These are phyloP conservation scores for Ochetophila trinervis DNA, from an alignment of 306 rosid species.

Conservation along the genomic window DNA sequence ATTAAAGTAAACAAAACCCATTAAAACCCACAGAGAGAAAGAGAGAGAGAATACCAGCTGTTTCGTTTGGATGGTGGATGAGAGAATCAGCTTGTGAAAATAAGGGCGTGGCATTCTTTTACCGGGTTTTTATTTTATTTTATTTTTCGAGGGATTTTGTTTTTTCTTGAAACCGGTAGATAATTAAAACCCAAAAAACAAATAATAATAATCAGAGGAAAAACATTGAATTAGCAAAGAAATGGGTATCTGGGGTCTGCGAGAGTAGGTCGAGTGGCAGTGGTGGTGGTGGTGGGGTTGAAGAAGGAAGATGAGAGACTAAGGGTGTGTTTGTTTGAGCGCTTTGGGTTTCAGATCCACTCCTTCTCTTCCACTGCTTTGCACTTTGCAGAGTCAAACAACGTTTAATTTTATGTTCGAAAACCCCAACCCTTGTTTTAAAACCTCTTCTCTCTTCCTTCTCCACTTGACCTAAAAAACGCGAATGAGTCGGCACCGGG, in stretches of 20 bases:
- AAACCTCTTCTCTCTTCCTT: conserved; percentile 22
- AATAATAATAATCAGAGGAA: conserved; percentile 4
- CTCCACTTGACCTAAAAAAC: conserved; percentile 49
- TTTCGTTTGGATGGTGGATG: conserved; percentile 57
- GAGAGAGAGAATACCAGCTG: conserved; percentile 61
- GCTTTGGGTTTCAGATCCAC: conserved; percentile 46
- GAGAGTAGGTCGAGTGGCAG: not conserved
- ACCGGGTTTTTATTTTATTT: not conserved
- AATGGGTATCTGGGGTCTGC: not conserved
- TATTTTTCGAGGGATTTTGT: not conserved
- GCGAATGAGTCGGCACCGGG: conserved; percentile 39
- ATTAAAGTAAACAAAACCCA: conserved; percentile 15
- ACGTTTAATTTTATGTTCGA: conserved; percentile 4
- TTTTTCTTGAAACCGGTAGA: not conserved
- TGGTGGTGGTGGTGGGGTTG: not conserved
- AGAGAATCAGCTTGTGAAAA: conserved; percentile 78
- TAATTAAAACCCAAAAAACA: not conserved
- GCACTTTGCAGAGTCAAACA: conserved; percentile 58
- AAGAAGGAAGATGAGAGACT: not conserved
- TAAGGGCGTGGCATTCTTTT: conserved; percentile 61
- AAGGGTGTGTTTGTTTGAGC: not conserved
- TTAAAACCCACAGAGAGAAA: not conserved
- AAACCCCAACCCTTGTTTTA: conserved; percentile 6
- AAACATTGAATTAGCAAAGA: not conserved
- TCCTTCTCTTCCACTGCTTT: conserved; percentile 18